Base-by-base conservation (phyloP, 2,329 filamentous ascomycete species). In the Alternaria viburni region DNA sequence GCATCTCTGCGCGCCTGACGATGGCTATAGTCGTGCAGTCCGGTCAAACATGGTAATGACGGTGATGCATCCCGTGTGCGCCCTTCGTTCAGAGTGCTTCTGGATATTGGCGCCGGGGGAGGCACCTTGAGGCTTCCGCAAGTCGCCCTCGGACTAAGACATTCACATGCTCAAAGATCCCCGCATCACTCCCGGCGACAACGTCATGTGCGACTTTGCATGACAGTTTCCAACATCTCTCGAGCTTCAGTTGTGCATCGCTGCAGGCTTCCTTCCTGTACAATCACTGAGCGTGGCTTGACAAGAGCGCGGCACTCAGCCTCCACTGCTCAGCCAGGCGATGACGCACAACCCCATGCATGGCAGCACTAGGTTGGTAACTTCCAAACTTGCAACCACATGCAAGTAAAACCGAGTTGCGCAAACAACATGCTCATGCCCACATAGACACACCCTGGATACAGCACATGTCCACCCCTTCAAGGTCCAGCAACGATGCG, bases 331-430 rank as follows among this genome's bases (percentile, higher is more conserved):
- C 67, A 67, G 65, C 60, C 65, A 62, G 73, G 71, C 72, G 70
- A 79, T 79, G 77, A 78, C 77, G 76, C 76, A 77, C 73, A 71
- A 65, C 55, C 65, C 65, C 62, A 76, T 81, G 78, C 76, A 81
- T 81, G 80, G 80, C 80, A 74, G 80, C 80, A 76, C 71, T 81
- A 79, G 80, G 80, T 76, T 69, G 74, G 79, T 77, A 49, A 47
- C 55, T 57, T 56, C 58, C 64, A 59, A 57, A 59, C 59, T 60
- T 62, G 46, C 65, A 64, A 64, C 64, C 51, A 62, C 47, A 43
- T 55, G 19, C 25, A 26, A 23, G 47, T 56, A 60, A 58, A 41
- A 59, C 9, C 28, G 54, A 52, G 56, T 62, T 44, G 67, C 51
- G 50, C 65, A 51, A 57, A 59, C 71, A 68, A 46, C 51, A 73